Percentiles rank a stretch among this genome's conserved stretches.
Evolutionary conservation across 2,329 filamentous ascomycete genomes (phyloP).

Genomic region (Aspergillus fumigatiaffinis): DNA sequence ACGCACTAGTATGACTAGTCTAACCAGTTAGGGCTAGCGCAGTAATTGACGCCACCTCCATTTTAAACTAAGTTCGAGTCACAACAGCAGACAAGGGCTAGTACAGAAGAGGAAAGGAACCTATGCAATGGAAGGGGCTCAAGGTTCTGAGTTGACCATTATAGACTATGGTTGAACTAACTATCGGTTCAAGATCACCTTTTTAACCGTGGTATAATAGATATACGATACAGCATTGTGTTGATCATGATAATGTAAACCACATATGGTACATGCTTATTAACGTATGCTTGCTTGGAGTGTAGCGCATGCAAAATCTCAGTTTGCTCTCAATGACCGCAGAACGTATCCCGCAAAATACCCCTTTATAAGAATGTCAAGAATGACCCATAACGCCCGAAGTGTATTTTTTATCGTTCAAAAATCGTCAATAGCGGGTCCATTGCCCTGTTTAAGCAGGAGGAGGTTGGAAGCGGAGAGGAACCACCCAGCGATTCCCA

Average conservation of each 20-base stretch:
- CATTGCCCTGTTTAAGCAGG: slow-evolving; percentile 17
- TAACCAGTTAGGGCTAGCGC: neutral
- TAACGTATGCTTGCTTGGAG: neutral
- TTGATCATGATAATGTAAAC: neutral
- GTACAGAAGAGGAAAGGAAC: neutral
- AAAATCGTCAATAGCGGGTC: slow-evolving; percentile 7
- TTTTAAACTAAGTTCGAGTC: neutral
- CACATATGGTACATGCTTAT: neutral
- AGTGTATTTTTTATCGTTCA: slow-evolving; percentile 6
- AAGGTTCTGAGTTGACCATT: too few species aligned
- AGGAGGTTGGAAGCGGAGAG: slow-evolving; percentile 50
- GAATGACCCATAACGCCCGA: slow-evolving; percentile 6
- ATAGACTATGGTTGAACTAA: too few species aligned
- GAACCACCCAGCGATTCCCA: slow-evolving; percentile 78
- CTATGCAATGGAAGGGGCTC: too few species aligned
- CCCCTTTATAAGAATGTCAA: neutral
- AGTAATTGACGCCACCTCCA: neutral
- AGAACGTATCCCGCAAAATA: neutral
- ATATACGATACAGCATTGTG: neutral
- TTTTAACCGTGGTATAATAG: neutral
- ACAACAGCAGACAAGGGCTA: too few species aligned
- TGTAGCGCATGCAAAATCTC: neutral
- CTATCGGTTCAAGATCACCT: too few species aligned
- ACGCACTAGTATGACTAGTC: neutral
- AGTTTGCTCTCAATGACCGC: neutral